phyloP scores from a whole-genome alignment of 192 early-diverging fungal species.

The Entomortierella parvispora region DNA sequence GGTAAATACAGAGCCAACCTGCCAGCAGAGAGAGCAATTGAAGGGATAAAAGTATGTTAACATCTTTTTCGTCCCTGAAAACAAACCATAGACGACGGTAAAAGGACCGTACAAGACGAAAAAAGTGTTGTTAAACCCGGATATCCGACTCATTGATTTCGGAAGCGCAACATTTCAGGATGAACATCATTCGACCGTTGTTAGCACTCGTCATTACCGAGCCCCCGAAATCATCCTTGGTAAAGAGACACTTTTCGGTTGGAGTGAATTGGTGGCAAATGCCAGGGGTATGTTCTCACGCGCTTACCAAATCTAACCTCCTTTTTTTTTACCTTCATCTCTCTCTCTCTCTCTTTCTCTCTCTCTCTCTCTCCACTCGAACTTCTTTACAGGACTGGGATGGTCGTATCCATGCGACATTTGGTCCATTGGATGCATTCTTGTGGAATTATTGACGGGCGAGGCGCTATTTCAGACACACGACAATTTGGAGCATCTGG shows the following conservation, averaged over 20 bases:
- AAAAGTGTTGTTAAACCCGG: slow-evolving; percentile 73
- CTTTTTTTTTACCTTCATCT: neutral
- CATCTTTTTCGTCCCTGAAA: too few relatives aligned
- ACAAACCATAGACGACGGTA: slow-evolving; percentile 5
- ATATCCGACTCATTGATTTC: slow-evolving; percentile 95
- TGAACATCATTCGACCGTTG: slow-evolving; percentile 92
- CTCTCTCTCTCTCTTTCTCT: neutral
- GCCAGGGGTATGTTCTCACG: neutral
- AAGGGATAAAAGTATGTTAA: neutral
- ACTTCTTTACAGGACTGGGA: slow-evolving; percentile 59
- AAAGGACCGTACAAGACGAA: slow-evolving; percentile 60
- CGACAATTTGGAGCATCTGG: slow-evolving; percentile 95
- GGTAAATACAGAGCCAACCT: slow-evolving; percentile 19
- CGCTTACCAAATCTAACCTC: neutral
- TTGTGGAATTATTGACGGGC: slow-evolving; percentile 94
- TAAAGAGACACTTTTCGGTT: slow-evolving; percentile 1
- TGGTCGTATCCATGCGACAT: slow-evolving; percentile 98
- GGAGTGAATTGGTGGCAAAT: neutral
- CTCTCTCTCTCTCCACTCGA: neutral
- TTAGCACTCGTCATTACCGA: slow-evolving; percentile 95
- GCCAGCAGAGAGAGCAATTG: too few relatives aligned
- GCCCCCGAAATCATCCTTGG: slow-evolving; percentile 97
- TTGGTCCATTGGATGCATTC: slow-evolving; percentile 98
- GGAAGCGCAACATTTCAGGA: slow-evolving; percentile 94
- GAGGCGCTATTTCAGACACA: slow-evolving; percentile 98